These are phyloP conservation scores for Phytophthora tubulina DNA, from an alignment of 352 stramenopile species.

Conservation along the genomic window DNA sequence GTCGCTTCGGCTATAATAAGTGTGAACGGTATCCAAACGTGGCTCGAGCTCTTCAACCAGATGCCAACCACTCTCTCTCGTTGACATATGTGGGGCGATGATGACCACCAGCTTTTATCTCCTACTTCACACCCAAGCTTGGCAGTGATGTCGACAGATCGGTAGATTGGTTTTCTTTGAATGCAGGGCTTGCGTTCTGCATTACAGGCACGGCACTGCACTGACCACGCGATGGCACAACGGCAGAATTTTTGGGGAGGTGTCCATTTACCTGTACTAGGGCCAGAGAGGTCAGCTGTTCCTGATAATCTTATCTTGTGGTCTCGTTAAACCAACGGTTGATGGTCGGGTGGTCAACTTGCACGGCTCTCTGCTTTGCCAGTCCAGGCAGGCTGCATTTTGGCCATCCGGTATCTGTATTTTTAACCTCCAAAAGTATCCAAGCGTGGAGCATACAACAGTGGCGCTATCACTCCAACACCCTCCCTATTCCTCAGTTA, in stretches of 20 bases:
- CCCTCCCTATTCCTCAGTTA: constrained; percentile 2
- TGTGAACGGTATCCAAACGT: neutral
- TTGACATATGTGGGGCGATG: neutral
- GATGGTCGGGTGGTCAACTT: neutral
- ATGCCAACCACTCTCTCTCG: neutral
- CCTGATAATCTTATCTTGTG: neutral
- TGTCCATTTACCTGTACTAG: neutral
- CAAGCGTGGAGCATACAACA: neutral
- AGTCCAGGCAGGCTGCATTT: neutral
- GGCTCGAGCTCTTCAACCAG: neutral
- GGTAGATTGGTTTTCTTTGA: neutral
- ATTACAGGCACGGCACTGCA: neutral
- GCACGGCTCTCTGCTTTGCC: neutral
- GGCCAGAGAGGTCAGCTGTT: too few species aligned
- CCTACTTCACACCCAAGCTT: neutral
- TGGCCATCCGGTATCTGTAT: neutral
- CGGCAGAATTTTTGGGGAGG: too few species aligned
- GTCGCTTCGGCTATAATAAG: neutral
- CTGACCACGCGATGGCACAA: neutral
- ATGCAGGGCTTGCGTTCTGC: neutral
- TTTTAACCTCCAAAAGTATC: neutral
- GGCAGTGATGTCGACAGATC: neutral
- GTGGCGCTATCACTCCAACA: too few species aligned
- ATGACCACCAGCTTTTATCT: neutral
- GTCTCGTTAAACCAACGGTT: neutral